Percentiles rank a stretch among this genome's conserved stretches.
phyloP scores from a whole-genome alignment of 805 yeast genomes.

The Grigorovia jiainica region DNA sequence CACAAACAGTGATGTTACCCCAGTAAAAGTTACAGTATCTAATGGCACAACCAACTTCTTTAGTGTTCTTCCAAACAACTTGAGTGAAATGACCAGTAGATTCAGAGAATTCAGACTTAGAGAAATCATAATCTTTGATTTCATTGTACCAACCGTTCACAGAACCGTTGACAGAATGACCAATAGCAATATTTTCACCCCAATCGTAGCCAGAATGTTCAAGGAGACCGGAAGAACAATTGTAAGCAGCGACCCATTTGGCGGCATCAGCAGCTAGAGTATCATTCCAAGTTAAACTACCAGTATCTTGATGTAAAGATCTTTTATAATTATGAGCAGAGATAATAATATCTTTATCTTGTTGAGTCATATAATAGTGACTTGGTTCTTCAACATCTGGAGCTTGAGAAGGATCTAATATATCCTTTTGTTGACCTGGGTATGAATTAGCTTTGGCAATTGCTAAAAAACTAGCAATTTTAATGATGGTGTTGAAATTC shows the following conservation, averaged over 20 bases:
- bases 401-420: not conserved
- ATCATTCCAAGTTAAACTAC: slow-evolving; percentile 41
- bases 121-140: no score
- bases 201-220: slow-evolving; percentile 48
- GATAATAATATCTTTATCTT: not conserved
- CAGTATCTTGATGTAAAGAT: slow-evolving; percentile 23
- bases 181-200: slow-evolving; percentile 75
- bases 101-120: no score
- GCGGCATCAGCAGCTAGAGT: slow-evolving; percentile 39
- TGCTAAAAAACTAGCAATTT: no score
- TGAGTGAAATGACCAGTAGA: no score
- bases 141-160: no score
- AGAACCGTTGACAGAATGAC: no score
- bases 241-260: slow-evolving; percentile 39
- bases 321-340: slow-evolving; percentile 33
- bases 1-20: slow-evolving; percentile 34
- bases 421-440: not conserved
- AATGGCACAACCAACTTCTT: no score
- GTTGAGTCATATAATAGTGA: not conserved
- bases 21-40: no score
- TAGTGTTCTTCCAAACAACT: no score
- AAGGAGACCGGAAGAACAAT: slow-evolving; percentile 49
- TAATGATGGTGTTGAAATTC: no score
- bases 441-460: not conserved
- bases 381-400: not conserved